Evolutionary conservation across 805 yeast genomes (phyloP).

Genomic region (Saturnispora bothae): DNA sequence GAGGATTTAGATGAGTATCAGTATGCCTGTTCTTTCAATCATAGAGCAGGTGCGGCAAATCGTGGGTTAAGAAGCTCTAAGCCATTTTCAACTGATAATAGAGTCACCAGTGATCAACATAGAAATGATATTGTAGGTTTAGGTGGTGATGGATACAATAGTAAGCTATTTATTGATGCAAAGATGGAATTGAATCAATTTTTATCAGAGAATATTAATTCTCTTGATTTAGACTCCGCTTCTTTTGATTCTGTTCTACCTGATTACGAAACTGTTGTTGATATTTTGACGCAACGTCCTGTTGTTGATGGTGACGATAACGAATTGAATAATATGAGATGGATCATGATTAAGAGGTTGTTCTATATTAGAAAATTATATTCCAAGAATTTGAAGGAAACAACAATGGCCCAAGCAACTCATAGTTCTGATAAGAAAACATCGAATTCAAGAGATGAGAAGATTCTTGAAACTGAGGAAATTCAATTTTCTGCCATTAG

Average conservation of each 20-base stretch:
- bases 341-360: conserved; percentile 62
- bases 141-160: conserved; percentile 57
- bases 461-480: conserved; percentile 22
- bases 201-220: conserved; percentile 42
- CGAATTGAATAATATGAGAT: conserved; percentile 43
- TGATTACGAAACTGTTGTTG: conserved; percentile 42
- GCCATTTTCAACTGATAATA: conserved; percentile 67
- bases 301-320: conserved; percentile 18
- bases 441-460: neutral
- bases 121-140: conserved; percentile 64
- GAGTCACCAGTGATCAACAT: conserved; percentile 62
- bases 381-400: conserved; percentile 27
- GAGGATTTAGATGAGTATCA: conserved; percentile 23
- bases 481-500: conserved; percentile 23
- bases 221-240: conserved; percentile 26
- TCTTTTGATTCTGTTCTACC: conserved; percentile 29
- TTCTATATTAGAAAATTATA: conserved; percentile 61
- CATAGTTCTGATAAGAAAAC: neutral
- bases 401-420: neutral
- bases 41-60: conserved; percentile 83
- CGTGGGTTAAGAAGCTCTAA: conserved; percentile 77
- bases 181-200: conserved; percentile 45
- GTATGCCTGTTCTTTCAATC: conserved; percentile 54
- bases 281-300: conserved; percentile 40
- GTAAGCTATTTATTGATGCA: conserved; percentile 35